These are phyloP conservation scores for Crucihimalaya himalaica DNA, from an alignment of 345 rosid genomes.

Conservation along the genomic window DNA sequence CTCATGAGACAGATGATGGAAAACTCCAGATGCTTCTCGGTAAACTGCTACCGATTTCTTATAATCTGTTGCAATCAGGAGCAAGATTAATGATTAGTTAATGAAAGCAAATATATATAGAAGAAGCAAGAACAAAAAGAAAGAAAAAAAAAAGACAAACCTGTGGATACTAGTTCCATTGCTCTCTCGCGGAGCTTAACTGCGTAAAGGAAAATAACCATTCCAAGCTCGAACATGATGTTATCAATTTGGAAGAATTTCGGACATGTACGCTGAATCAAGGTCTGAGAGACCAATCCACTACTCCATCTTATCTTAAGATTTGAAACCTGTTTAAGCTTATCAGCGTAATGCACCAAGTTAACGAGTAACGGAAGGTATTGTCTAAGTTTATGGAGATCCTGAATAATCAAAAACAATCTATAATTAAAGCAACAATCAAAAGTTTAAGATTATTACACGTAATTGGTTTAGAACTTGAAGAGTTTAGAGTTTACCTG, in stretches of 20 bases:
- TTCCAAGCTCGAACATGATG: constrained; percentile 65
- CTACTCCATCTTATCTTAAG: constrained; percentile 79
- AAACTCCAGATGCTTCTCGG: constrained; percentile 84
- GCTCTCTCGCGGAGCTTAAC: constrained; percentile 72
- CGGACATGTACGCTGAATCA: constrained; percentile 59
- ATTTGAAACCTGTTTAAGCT: constrained; percentile 44
- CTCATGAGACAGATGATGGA: constrained; percentile 57
- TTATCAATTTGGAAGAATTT: constrained; percentile 59
- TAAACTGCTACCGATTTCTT: constrained; percentile 59
- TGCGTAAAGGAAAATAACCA: constrained; percentile 63
- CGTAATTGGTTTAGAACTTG: not conserved
- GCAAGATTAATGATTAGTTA: constrained; percentile 4
- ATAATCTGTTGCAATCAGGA: constrained; percentile 40
- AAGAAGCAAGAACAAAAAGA: not conserved
- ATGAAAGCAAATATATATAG: not conserved
- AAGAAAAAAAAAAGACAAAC: constrained; percentile 28
- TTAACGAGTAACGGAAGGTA: constrained; percentile 68
- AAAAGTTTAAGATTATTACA: not conserved
- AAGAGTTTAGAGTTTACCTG: constrained; percentile 44
- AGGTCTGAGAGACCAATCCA: constrained; percentile 50
- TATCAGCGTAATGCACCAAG: constrained; percentile 55
- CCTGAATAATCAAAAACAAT: constrained; percentile 41
- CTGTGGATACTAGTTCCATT: constrained; percentile 53
- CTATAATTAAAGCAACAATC: not conserved
- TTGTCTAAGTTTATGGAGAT: constrained; percentile 59